Percentiles rank a stretch among this genome's conserved stretches.
phyloP scores from a whole-genome alignment of 208 protist species.

The Wallacemonas sp. region DNA sequence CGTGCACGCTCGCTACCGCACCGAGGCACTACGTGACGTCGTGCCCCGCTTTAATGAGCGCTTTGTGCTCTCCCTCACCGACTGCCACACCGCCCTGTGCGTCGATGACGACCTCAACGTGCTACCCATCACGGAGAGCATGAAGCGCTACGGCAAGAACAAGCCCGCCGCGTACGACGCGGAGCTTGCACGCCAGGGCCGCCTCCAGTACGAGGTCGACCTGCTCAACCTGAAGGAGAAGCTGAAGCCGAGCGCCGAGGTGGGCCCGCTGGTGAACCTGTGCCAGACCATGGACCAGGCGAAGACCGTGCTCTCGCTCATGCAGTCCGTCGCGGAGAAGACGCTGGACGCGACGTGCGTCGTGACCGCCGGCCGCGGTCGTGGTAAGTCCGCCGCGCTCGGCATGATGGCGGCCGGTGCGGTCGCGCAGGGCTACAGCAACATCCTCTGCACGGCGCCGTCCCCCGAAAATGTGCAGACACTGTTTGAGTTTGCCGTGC shows the following conservation, averaged over 20 bases:
- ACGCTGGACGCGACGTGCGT: constrained; percentile 96
- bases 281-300: constrained; percentile 97
- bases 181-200: constrained; percentile 69
- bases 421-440: constrained; percentile 98
- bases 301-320: constrained; percentile 96
- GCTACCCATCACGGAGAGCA: constrained; percentile 95
- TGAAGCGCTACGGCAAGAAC: constrained; percentile 59
- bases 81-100: constrained; percentile 95
- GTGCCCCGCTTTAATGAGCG: constrained; percentile 99
- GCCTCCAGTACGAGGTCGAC: constrained; percentile 84
- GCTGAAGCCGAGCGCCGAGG: constrained; percentile 67
- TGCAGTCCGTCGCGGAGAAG: constrained; percentile 98
- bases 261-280: constrained; percentile 93
- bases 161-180: constrained; percentile 49
- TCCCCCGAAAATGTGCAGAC: constrained; percentile 98
- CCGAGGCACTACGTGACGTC: constrained; percentile 88
- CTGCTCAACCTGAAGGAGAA: constrained; percentile 77
- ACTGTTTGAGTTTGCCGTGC: constrained; percentile 99
- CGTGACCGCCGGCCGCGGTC: constrained; percentile 96
- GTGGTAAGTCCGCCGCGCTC: constrained; percentile 97
- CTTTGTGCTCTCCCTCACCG: constrained; percentile 97
- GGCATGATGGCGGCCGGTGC: constrained; percentile 96
- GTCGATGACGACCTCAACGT: constrained; percentile 99
- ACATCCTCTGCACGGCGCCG: constrained; percentile 99
- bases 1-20: constrained; percentile 95